A percentile compares a stretch with the other conserved stretches of the same genome.
phyloP scores from a whole-genome alignment of 2,329 filamentous ascomycete species.

The Cladophialophora immunda region DNA sequence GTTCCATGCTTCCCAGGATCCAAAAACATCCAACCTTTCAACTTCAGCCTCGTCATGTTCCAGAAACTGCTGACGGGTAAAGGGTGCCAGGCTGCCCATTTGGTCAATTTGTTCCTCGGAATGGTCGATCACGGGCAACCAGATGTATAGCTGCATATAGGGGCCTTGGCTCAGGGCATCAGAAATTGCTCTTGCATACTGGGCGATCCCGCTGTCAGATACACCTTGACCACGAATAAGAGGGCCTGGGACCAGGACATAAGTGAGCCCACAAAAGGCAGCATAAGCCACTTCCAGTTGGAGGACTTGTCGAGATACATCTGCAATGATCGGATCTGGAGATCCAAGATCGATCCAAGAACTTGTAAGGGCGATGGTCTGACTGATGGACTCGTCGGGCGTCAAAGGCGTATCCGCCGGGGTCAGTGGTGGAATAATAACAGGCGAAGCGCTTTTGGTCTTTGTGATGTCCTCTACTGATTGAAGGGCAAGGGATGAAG shows the following conservation, averaged over 20 bases:
- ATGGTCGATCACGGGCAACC: conserved; percentile 83
- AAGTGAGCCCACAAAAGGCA: conserved; percentile 89
- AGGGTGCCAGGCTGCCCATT: conserved; percentile 54
- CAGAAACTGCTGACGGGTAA: conserved; percentile 53
- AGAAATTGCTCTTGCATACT: conserved; percentile 84
- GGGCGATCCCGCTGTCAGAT: conserved; percentile 63
- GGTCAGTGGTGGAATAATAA: conserved; percentile 52
- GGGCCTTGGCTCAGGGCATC: conserved; percentile 78
- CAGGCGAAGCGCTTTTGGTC: conserved; percentile 50
- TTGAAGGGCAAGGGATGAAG: conserved; percentile 59
- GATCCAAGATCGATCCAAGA: conserved; percentile 93
- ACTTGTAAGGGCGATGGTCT: conserved; percentile 81
- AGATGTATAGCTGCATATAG: conserved; percentile 81
- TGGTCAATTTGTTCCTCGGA: conserved; percentile 62
- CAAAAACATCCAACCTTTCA: conserved; percentile 73
- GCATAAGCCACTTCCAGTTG: conserved; percentile 94
- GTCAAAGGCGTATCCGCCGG: conserved; percentile 69
- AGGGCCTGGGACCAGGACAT: conserved; percentile 83
- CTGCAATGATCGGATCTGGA: conserved; percentile 80
- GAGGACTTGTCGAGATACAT: conserved; percentile 87
- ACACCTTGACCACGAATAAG: conserved; percentile 66
- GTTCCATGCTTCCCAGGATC: conserved; percentile 94
- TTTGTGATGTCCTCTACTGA: conserved; percentile 51
- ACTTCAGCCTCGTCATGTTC: conserved; percentile 43
- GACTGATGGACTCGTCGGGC: conserved; percentile 80